A percentile compares a stretch with the other conserved stretches of the same genome.
Conservation (phyloP, 1,139 yeast genomes). For the Taiozyma onychis region DNA sequence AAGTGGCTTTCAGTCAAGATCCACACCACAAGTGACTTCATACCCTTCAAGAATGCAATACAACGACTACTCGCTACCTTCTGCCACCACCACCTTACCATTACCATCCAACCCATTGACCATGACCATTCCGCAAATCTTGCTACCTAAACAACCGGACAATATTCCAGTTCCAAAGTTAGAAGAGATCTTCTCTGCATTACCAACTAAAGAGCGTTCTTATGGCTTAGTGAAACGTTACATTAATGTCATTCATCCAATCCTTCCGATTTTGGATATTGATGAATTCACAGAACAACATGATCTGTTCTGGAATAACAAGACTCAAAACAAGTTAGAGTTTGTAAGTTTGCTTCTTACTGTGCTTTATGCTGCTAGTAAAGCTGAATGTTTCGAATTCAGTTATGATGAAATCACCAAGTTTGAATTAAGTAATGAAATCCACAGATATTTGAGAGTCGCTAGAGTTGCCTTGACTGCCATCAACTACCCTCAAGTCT, state of each 20-base stretch:
- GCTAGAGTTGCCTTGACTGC: constrained; percentile 45
- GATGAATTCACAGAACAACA: constrained; percentile 41
- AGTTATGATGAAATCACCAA: constrained; percentile 26
- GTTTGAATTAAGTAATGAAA: constrained; percentile 40
- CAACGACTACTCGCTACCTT: constrained; percentile 12
- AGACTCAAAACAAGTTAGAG: constrained; percentile 28
- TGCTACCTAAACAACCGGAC: constrained; percentile 19
- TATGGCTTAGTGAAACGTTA: constrained; percentile 44
- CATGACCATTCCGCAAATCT: constrained; percentile 19
- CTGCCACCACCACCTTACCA: constrained; percentile 10
- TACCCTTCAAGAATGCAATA: constrained; percentile 11
- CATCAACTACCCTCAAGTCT: constrained; percentile 48
- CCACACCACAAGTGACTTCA: constrained; percentile 15
- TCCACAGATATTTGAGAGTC: constrained; percentile 41
- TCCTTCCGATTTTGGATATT: constrained; percentile 43
- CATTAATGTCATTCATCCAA: constrained; percentile 45
- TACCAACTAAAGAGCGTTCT: constrained; percentile 41
- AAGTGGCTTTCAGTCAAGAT: constrained; percentile 18
- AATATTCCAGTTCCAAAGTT: constrained; percentile 16
- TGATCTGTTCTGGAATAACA: constrained; percentile 42
- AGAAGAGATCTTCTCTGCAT: constrained; percentile 23
- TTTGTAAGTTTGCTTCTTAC: constrained; percentile 46
- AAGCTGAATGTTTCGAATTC: constrained; percentile 49
- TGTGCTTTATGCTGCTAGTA: constrained; percentile 46
- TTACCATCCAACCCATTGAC: constrained; percentile 9